Evolutionary conservation across 305 asterid genomes (phyloP).

Genomic region (Fraxinus paxiana): DNA sequence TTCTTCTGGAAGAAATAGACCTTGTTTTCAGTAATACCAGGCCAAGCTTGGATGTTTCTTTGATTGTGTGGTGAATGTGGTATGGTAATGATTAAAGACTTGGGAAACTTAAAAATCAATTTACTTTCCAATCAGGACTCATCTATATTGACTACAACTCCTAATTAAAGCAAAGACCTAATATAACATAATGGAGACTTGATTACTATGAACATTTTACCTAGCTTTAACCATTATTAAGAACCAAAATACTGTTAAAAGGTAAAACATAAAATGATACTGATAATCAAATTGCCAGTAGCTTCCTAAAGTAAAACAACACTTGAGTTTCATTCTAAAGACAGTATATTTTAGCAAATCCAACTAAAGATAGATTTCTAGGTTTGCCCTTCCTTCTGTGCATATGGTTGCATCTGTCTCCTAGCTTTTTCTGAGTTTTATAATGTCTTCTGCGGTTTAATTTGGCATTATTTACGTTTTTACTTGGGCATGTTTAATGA

Average conservation of each 20-base stretch:
- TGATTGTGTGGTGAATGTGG: neutral
- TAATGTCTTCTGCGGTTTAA: neutral
- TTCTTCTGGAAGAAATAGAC: neutral
- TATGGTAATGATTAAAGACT: neutral
- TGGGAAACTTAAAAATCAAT: neutral
- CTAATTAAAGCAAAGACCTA: neutral
- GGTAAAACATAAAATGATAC: neutral
- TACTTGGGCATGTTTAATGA: slow-evolving; percentile 5
- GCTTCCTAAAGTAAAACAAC: neutral
- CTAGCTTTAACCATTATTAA: neutral
- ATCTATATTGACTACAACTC: neutral
- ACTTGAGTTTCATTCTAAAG: neutral
- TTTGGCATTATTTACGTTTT: slow-evolving; percentile 10
- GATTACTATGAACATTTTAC: neutral
- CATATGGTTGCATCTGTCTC: neutral
- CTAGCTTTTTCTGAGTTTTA: neutral
- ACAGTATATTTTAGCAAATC: neutral
- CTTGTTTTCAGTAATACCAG: neutral
- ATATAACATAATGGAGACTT: neutral
- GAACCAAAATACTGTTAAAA: neutral
- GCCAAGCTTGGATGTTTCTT: neutral
- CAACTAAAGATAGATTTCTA: neutral
- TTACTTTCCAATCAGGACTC: neutral
- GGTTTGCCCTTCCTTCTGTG: neutral
- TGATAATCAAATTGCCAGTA: neutral